phyloP scores from a whole-genome alignment of 371 early-diverging fungal genomes.

The Zopfochytrium polystomum region DNA sequence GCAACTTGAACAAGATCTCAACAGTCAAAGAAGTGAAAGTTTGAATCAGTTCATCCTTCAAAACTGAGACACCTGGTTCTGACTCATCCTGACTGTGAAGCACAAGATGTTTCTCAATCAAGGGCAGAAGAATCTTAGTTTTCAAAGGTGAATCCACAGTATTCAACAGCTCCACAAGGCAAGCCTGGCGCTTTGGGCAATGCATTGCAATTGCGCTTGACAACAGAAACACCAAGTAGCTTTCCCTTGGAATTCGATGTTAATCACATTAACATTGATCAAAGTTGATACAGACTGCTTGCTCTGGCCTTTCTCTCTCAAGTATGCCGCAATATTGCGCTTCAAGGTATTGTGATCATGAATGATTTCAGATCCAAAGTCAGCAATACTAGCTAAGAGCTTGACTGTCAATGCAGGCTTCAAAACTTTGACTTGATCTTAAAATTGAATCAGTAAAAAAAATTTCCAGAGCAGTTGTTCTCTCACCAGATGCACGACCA shows the following conservation, averaged over 20 bases:
- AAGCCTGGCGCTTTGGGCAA: constrained; percentile 45
- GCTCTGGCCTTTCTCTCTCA: not conserved
- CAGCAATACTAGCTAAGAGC: constrained; percentile 6
- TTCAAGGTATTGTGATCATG: not conserved
- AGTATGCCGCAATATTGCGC: not conserved
- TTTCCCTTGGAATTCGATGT: constrained; percentile 17
- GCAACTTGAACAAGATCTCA: too few relatives aligned
- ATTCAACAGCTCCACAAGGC: constrained; percentile 56
- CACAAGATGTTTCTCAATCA: constrained; percentile 52
- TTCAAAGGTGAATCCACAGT: constrained; percentile 58
- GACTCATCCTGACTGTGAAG: too few relatives aligned
- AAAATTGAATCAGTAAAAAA: not conserved
- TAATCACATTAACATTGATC: not conserved
- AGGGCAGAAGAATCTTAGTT: constrained; percentile 61
- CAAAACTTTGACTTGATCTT: constrained; percentile 46
- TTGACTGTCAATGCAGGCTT: constrained; percentile 23
- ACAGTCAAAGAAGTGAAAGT: too few relatives aligned
- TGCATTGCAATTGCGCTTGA: constrained; percentile 62
- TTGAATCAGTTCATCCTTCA: too few relatives aligned
- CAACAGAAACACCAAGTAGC: constrained; percentile 62
- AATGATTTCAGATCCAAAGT: constrained; percentile 8
- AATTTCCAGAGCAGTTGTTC: constrained; percentile 34
- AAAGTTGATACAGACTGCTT: not conserved
- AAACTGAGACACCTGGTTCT: too few relatives aligned
- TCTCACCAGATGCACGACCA: constrained; percentile 8